Base-by-base conservation (phyloP, 1,139 yeast genomes). In the Debaryomyces psychrophilus region DNA sequence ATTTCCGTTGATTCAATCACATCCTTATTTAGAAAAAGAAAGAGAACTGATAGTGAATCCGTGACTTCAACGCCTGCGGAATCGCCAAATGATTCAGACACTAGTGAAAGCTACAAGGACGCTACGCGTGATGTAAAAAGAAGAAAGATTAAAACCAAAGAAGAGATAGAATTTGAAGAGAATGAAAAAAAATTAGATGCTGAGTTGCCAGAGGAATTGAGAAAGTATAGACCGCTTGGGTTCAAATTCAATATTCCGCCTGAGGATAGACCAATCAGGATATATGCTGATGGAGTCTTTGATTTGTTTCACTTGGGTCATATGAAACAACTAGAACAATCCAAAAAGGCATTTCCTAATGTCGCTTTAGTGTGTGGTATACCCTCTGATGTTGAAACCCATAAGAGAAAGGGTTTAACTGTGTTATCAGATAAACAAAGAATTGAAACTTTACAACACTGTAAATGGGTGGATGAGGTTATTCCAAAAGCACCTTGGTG, bases 401-500 rank as follows among this genome's bases (percentile, higher is more conserved):
- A 93, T 69, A 86, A 85, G 57, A 78, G 93, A 51, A 93, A 93
- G 65, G 99, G 99, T 1, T 72, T 93, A 54, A 93, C 99, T 0
- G 99, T 93, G 6, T 73, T 93, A 49, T 79, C 88, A 3, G 99
- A 90, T 62, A 72, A 80, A 53, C 98, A 93, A 65, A 80, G 99
- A 51, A 83, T 86, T 57, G 99, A 93, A 54, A 87, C 97, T 5
- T 73, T 93, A 51, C 76, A 77, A 50, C 99, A 93, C 67, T 93
- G 99, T 66, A 82, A 76, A 59, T 93, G 99, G 99, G 99, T 93
- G 20, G 98, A 93, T 64, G 98, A 93, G 64, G 98, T 93, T 18
- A 77, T 93, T 44, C 90, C 93, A 23, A 76, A 88, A 64, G 97
- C 97, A 1, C 99, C 99, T 8, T 93, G 99, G 99, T 81, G 87